Percentiles rank a stretch among this genome's conserved stretches.
Evolutionary conservation across 2,329 filamentous ascomycete species (phyloP).

Genomic region (Bretziella fagacearum): DNA sequence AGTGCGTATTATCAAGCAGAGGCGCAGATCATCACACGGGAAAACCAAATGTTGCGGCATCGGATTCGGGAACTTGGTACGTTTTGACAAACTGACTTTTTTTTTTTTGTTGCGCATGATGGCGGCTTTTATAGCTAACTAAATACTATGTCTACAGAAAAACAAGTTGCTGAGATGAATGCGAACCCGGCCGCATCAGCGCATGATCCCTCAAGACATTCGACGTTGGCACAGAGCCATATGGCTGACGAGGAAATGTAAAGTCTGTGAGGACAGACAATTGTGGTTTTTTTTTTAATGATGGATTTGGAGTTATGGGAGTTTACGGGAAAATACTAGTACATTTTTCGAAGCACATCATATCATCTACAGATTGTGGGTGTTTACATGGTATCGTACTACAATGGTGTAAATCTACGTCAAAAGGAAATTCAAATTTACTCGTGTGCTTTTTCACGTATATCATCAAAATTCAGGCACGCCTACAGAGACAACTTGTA

Average conservation of each 20-base stretch:
- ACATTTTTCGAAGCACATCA: no score
- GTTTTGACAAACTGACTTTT: slow-evolving; percentile 15
- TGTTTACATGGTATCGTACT: no score
- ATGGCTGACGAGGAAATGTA: neutral
- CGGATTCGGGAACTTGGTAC: slow-evolving; percentile 57
- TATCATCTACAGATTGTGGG: no score
- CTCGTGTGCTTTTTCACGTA: no score
- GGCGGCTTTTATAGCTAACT: neutral
- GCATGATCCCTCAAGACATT: slow-evolving; percentile 29
- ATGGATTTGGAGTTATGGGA: neutral
- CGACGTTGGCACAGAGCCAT: slow-evolving; percentile 27
- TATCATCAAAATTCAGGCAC: no score
- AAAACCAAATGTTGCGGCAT: slow-evolving; percentile 69
- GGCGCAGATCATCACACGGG: slow-evolving; percentile 57
- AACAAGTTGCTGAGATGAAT: slow-evolving; percentile 32
- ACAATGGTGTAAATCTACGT: no score
- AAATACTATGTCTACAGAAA: slow-evolving; percentile 25
- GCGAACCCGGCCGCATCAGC: slow-evolving; percentile 22
- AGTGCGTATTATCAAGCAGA: slow-evolving; percentile 68
- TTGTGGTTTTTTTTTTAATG: neutral
- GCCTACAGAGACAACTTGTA: no score
- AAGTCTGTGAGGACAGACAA: neutral
- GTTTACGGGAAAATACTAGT: no score
- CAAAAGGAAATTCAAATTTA: no score
- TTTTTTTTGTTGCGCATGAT: no score